A percentile compares a stretch with the other conserved stretches of the same genome.
Conservation (phyloP, 2,329 filamentous ascomycete species). For the Cladophialophora exuberans region DNA sequence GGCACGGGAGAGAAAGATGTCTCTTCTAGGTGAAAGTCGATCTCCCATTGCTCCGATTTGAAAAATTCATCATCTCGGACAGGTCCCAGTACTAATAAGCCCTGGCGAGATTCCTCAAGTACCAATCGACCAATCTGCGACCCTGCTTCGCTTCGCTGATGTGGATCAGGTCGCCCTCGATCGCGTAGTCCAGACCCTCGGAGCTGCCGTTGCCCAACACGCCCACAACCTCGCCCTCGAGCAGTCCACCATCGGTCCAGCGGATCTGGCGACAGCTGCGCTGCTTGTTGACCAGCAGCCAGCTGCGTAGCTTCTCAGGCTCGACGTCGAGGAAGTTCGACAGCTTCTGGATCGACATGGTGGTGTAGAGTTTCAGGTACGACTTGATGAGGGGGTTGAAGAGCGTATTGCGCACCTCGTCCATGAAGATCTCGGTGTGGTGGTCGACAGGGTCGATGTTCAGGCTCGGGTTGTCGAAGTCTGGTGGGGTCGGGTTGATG, state of each 20-base stretch:
- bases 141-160: conserved; percentile 99
- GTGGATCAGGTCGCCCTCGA: conserved; percentile 96
- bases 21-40: not conserved
- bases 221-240: conserved; percentile 83
- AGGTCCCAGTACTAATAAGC: conserved; percentile 68
- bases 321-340: conserved; percentile 96
- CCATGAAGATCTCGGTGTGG: conserved; percentile 97
- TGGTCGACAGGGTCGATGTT: conserved; percentile 98
- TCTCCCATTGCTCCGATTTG: not conserved
- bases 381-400: conserved; percentile 94
- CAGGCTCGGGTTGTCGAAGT: conserved; percentile 94
- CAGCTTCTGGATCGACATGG: conserved; percentile 98
- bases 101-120: conserved; percentile 92
- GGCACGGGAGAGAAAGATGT: not conserved
- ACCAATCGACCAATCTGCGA: conserved; percentile 97
- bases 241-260: conserved; percentile 85
- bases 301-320: conserved; percentile 91
- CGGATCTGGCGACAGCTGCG: conserved; percentile 86
- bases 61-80: not conserved
- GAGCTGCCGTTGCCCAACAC: conserved; percentile 73
- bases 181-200: conserved; percentile 78
- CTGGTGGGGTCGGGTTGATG: conserved; percentile 94
- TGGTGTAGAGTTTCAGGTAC: conserved; percentile 98
- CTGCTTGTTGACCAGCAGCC: conserved; percentile 98
- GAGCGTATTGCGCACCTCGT: conserved; percentile 99